Evolutionary conservation across 1,284 basidiomycete genomes (phyloP).

Genomic region (Sutorius eximius): DNA sequence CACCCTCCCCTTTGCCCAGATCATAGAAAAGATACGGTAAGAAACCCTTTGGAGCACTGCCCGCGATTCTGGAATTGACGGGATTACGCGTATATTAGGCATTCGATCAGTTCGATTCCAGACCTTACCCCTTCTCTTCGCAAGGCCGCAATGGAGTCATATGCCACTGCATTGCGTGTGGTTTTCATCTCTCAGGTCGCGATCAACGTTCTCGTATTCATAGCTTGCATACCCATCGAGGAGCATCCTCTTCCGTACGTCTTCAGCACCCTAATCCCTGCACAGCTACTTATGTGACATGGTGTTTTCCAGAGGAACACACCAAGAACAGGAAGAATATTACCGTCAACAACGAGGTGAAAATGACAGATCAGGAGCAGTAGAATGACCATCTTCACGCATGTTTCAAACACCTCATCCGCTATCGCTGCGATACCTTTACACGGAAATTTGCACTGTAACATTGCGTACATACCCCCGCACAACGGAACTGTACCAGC

Average conservation of each 20-base stretch:
- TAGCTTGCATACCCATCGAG: constrained; percentile 69
- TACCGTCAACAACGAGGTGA: constrained; percentile 40
- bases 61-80: constrained; percentile 16
- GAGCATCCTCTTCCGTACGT: constrained; percentile 73
- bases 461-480: constrained; percentile 27
- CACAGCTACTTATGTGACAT: constrained; percentile 15
- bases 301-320: constrained; percentile 49
- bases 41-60: constrained; percentile 19
- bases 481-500: constrained; percentile 22
- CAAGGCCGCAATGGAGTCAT: constrained; percentile 77
- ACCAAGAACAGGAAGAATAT: constrained; percentile 59
- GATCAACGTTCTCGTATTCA: constrained; percentile 61
- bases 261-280: constrained; percentile 13
- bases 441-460: constrained; percentile 36
- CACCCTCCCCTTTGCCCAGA: constrained; percentile 42
- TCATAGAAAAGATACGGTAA: constrained; percentile 71
- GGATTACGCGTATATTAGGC: constrained; percentile 50
- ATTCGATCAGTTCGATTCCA: constrained; percentile 80
- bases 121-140: constrained; percentile 60
- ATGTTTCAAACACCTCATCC: constrained; percentile 8
- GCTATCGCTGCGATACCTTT: constrained; percentile 20
- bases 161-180: constrained; percentile 77
- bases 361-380: constrained; percentile 14
- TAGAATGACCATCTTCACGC: constrained; percentile 17
- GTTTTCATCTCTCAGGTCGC: constrained; percentile 83